Evolutionary conservation across 164 flowering plant genomes (phyloP).

Genomic region (Annona cherimola): DNA sequence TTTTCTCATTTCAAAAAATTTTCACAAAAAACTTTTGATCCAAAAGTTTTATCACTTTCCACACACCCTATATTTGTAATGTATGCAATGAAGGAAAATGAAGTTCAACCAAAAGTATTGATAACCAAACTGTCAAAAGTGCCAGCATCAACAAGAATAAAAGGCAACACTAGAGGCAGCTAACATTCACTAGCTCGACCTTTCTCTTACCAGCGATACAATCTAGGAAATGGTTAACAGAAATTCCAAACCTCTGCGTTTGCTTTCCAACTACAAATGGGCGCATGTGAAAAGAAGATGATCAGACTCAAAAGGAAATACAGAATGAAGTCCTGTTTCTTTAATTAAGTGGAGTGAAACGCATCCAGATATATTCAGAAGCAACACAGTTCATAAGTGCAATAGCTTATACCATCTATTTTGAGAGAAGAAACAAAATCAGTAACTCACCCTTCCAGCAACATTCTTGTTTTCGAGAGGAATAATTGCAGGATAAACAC

Average conservation of each 20-base stretch:
- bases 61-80: too few relatives aligned
- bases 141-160: too few relatives aligned
- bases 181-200: too few relatives aligned
- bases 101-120: too few relatives aligned
- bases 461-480: conserved; percentile 59
- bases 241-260: not conserved
- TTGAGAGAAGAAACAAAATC: not conserved
- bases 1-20: too few relatives aligned
- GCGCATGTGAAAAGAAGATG: not conserved
- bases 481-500: conserved; percentile 91
- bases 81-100: too few relatives aligned
- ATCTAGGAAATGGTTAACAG: not conserved
- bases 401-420: not conserved
- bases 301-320: not conserved
- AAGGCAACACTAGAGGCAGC: too few relatives aligned
- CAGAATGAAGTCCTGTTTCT: not conserved
- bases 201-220: not conserved
- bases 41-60: too few relatives aligned
- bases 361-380: not conserved
- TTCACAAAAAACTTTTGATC: too few relatives aligned
- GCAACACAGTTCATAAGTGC: not conserved
- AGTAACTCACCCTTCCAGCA: conserved; percentile 52
- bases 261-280: not conserved
- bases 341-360: not conserved
- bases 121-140: too few relatives aligned